Evolutionary conservation across 2,329 filamentous ascomycete genomes (phyloP), one percentile per base, ranked within the genome.

Genomic region (Fusarium irregulare): DNA sequence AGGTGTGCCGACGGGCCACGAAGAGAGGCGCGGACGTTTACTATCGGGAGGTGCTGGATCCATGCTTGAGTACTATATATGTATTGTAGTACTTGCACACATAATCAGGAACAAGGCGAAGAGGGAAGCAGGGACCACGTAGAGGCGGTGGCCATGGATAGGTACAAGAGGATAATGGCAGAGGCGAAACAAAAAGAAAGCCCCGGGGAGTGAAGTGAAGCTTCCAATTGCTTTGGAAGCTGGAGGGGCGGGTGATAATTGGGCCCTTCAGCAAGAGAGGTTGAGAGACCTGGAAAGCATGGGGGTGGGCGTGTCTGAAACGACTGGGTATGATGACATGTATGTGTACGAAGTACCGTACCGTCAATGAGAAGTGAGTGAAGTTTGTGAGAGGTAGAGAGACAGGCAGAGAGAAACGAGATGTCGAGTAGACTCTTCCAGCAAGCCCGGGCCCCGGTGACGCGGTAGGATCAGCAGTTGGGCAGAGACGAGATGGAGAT

Each of bases 21-120:
- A 78, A 51, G 79, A 71, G 73, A 89, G 82, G 81, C 87, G 87
- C 78, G 84, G 85, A 77, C 87, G 86, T 83, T 89, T 89, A 76
- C 79, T 81, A 76, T 89, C 86, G 76, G 86, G 86, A 80, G 79
- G 84, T 80, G 82, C 85, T 82, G 82, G 81, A 81, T 89, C 87
- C 88, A 89, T 89, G 83, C 80, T 86, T 82, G 84, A 72, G 68
- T 75, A 76, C 74, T 79, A 76, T 76, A 76, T 76, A 77, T 78
- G 76, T 78, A 76, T 74, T 76, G 75, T 72, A 74, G 73, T 75
- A 75, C 72, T 63, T 75, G 73, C 74, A 78, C 73, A 75, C 78
- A 79, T 79, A 78, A 76, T 79, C 74, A 78, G 75, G 74, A 76
- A 77, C 73, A 67, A 79, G 76, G 74, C 67, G 72, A 74, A 73